Base-by-base conservation (phyloP, 805 yeast genomes). In the Yarrowia porcina region DNA sequence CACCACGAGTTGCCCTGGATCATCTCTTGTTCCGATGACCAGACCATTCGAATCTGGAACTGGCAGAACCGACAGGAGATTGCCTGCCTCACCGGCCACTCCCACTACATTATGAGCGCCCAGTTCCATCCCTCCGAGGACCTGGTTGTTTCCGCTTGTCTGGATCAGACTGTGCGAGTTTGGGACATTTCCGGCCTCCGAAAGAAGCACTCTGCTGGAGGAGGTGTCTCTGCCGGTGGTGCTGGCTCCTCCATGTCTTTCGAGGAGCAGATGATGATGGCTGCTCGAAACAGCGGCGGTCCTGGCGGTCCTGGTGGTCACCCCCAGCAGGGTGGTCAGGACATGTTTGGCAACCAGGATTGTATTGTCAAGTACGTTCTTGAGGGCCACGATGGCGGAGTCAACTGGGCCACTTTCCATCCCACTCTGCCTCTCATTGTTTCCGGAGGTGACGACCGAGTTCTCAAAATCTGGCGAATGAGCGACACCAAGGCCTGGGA, bases 1-100 rank as follows among this genome's bases (percentile, higher is more conserved):
- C 99, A 94, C 78, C 88, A 85, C 70, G 97, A 91, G 74, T 80
- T 94, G 73, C 99, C 99, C 9, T 94, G 99, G 99, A 89, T 94
- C 72, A 84, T 94, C 65, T 88, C 97, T 25, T 86, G 94, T 65
- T 90, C 97, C 47, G 99, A 94, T 76, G 99, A 94, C 79, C 99
- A 94, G 77, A 94, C 99, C 32, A 91, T 96, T 67, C 83, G 99
- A 74, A 93, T 94, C 68, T 94, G 99, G 99, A 96, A 94, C 78
- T 94, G 99, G 99, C 99, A 96, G 79, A 92, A 92, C 74, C 86
- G 99, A 69, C 93, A 91, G 74, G 98, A 94, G 71, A 88, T 94
- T 71, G 98, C 98, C 10, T 90, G 97, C 71, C 79, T 94, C 69
- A 93, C 99, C 8, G 99, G 99, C 66, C 99, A 94, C 76, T 92